Percentiles rank a stretch among this genome's conserved stretches.
These are phyloP conservation scores for Tulasnella sp. DNA, from an alignment of 768 basidiomycete species.

Conservation along the genomic window DNA sequence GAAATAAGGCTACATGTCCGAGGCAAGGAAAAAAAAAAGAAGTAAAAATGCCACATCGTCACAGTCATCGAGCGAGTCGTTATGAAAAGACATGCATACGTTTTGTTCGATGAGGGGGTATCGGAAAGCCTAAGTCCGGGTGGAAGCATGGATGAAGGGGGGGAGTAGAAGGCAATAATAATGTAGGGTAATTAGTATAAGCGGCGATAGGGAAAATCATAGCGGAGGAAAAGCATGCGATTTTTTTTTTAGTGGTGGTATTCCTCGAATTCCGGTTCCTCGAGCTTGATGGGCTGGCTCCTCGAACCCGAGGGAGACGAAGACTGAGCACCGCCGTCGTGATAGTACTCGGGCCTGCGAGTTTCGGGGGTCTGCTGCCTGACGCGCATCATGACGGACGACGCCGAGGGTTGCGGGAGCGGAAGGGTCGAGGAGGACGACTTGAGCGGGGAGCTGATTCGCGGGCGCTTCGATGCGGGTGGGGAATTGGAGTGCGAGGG, in stretches of 20 bases:
- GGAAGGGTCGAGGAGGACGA: not conserved
- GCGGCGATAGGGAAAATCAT: not conserved
- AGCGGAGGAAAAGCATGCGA: not conserved
- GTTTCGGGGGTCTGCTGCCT: slow-evolving; percentile 30
- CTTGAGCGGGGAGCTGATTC: not conserved
- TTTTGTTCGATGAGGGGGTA: not conserved
- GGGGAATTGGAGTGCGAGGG: not conserved
- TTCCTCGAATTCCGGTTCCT: not conserved
- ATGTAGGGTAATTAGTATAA: slow-evolving; percentile 14
- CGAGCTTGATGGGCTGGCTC: not conserved
- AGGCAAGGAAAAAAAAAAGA: not conserved
- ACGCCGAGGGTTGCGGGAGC: not conserved
- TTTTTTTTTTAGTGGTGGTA: not conserved
- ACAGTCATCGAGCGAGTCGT: slow-evolving; percentile 6
- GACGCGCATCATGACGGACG: slow-evolving; percentile 29
- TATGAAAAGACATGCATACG: slow-evolving; percentile 4
- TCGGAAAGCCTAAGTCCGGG: not conserved
- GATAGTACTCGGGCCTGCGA: slow-evolving; percentile 26
- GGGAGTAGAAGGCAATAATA: slow-evolving; percentile 1
- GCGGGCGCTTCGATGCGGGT: not conserved
- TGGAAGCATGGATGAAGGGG: not conserved
- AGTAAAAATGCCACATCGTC: not conserved
- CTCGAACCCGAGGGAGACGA: not conserved
- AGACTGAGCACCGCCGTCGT: not conserved
- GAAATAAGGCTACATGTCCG: slow-evolving; percentile 10